These are phyloP conservation scores for Metarhizium guizhouense DNA, from an alignment of 2,329 filamentous ascomycete species.

Conservation along the genomic window DNA sequence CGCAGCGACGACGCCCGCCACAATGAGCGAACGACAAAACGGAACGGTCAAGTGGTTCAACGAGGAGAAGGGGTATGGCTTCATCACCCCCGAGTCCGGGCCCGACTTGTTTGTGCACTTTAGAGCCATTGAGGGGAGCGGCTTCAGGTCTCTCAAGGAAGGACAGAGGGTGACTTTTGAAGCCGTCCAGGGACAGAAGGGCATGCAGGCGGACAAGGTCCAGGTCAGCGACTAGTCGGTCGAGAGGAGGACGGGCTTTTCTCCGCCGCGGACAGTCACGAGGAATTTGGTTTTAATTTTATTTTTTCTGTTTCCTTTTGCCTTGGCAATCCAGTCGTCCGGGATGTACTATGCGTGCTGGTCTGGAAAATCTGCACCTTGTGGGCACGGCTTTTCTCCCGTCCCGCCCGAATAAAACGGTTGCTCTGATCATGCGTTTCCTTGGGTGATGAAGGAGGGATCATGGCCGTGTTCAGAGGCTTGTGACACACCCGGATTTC, in stretches of 20 bases:
- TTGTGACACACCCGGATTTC: too few species aligned
- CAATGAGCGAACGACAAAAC: slow-evolving; percentile 8
- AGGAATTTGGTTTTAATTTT: too few species aligned
- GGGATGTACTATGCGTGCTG: too few species aligned
- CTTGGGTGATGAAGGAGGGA: too few species aligned
- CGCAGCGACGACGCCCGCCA: background rate
- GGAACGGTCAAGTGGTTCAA: slow-evolving; percentile 13
- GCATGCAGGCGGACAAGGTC: slow-evolving; percentile 8
- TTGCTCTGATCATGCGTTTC: too few species aligned
- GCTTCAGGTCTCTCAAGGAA: slow-evolving; percentile 12
- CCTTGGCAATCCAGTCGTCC: too few species aligned
- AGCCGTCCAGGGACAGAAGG: slow-evolving; percentile 9
- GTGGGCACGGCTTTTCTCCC: too few species aligned
- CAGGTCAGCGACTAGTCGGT: background rate
- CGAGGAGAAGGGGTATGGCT: slow-evolving; percentile 13
- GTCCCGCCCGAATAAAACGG: too few species aligned
- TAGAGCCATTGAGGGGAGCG: slow-evolving; percentile 8
- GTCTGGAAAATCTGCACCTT: too few species aligned
- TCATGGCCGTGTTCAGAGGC: too few species aligned
- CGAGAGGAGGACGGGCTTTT: background rate
- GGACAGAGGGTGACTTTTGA: slow-evolving; percentile 9
- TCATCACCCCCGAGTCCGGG: slow-evolving; percentile 8
- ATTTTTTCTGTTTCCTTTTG: too few species aligned
- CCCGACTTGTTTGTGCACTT: slow-evolving; percentile 12
- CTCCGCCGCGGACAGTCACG: too few species aligned